Percentiles rank a stretch among this genome's conserved stretches.
Conservation (phyloP, 306 rosid genomes). For the Trifolium fragiferum region DNA sequence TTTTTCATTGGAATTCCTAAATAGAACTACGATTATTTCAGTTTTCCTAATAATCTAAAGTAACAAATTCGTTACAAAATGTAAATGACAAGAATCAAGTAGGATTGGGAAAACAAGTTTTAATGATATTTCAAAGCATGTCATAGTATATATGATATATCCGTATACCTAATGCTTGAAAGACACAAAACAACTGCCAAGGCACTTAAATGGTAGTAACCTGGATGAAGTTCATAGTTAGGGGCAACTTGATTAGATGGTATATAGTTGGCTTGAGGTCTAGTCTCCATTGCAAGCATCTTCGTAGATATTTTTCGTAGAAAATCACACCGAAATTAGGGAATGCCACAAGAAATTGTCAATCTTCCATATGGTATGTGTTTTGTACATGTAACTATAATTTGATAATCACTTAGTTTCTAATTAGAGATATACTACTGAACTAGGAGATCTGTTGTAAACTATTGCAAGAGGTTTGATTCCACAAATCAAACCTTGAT, state of each 20-base stretch:
- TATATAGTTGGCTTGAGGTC: conserved; percentile 49
- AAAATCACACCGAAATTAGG: conserved; percentile 54
- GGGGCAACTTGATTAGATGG: no score
- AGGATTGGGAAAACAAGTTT: no score
- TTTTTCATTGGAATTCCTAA: no score
- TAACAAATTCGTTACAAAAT: no score
- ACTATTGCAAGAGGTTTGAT: conserved; percentile 23
- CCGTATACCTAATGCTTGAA: no score
- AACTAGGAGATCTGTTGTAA: not conserved
- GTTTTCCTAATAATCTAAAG: no score
- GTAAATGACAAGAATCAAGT: conserved; percentile 4
- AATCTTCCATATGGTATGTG: not conserved
- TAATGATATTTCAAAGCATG: no score
- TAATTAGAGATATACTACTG: conserved; percentile 45
- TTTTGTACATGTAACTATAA: conserved; percentile 5
- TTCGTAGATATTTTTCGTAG: conserved; percentile 49
- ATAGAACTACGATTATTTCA: no score
- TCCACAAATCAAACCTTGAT: not conserved
- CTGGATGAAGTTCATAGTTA: no score
- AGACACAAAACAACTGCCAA: no score
- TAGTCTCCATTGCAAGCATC: conserved; percentile 66
- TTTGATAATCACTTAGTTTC: not conserved
- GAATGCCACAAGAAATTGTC: conserved; percentile 20
- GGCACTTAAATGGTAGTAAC: no score
- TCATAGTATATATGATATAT: no score